Evolutionary conservation across 2,329 filamentous ascomycete genomes (phyloP).

Genomic region (Colletotrichum brevisporum): DNA sequence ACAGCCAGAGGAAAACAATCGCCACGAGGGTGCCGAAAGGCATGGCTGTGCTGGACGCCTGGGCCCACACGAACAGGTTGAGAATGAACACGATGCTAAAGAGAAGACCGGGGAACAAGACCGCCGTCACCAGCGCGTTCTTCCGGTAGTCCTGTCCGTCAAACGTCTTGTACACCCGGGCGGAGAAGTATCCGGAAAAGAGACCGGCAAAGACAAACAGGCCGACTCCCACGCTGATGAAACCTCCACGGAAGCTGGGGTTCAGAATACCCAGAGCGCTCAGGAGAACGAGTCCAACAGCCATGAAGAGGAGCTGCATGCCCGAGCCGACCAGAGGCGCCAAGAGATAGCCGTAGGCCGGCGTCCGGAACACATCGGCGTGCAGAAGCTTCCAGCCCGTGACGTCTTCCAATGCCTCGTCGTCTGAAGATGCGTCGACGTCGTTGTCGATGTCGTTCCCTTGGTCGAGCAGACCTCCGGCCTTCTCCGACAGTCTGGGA

Average conservation of each 20-base stretch:
- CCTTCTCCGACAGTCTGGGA: conserved; percentile 61
- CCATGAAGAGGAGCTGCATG: conserved; percentile 89
- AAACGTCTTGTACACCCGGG: conserved; percentile 86
- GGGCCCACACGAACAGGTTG: conserved; percentile 91
- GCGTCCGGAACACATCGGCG: conserved; percentile 87
- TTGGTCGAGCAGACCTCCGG: conserved; percentile 72
- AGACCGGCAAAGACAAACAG: conserved; percentile 87
- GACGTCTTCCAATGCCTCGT: conserved; percentile 82
- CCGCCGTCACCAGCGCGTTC: conserved; percentile 83
- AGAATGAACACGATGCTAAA: conserved; percentile 84
- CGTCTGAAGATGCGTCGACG: conserved; percentile 74
- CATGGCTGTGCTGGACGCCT: conserved; percentile 88
- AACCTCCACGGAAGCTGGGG: conserved; percentile 90
- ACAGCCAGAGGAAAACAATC: conserved; percentile 83
- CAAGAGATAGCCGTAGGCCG: conserved; percentile 78
- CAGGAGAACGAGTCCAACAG: conserved; percentile 77
- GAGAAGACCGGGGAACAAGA: conserved; percentile 83
- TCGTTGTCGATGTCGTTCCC: conserved; percentile 66
- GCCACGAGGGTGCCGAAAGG: conserved; percentile 84
- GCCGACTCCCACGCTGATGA: conserved; percentile 86
- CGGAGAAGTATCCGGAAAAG: conserved; percentile 91
- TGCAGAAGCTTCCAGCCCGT: conserved; percentile 92
- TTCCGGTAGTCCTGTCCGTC: conserved; percentile 80
- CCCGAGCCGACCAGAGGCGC: conserved; percentile 88
- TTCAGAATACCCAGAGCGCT: conserved; percentile 85